phyloP scores from a whole-genome alignment of 768 basidiomycete species.

The Cantharellus anzutake region DNA sequence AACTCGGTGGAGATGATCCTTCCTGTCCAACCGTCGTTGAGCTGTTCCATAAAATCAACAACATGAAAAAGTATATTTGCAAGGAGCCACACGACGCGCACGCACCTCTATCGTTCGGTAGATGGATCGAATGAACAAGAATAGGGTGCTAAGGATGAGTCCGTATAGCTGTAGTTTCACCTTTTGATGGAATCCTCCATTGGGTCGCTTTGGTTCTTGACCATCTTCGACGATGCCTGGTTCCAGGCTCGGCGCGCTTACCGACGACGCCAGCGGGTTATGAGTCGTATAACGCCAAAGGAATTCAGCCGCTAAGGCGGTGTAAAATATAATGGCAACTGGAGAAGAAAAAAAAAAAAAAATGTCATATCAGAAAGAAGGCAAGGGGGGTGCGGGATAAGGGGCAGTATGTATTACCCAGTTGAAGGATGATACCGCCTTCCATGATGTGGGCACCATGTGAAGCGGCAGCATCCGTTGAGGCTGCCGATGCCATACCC shows the following conservation, averaged over 20 bases:
- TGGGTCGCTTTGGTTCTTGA: not conserved
- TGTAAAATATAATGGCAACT: conserved; percentile 10
- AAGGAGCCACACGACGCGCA: not conserved
- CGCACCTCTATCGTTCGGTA: conserved; percentile 8
- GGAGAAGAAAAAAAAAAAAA: not conserved
- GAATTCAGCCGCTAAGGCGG: conserved; percentile 27
- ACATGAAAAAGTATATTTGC: no score
- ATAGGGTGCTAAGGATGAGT: conserved; percentile 16
- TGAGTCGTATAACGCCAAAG: not conserved
- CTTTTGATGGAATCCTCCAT: not conserved
- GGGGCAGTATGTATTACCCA: conserved; percentile 16
- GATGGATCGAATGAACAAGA: conserved; percentile 28
- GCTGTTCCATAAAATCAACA: conserved; percentile 1
- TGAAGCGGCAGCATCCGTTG: conserved; percentile 10
- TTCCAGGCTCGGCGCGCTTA: no score
- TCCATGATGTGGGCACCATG: not conserved
- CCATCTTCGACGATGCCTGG: no score
- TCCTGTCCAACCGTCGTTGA: conserved; percentile 32
- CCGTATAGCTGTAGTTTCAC: conserved; percentile 13
- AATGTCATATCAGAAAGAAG: no score
- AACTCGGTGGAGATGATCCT: conserved; percentile 28
- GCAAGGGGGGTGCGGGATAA: conserved; percentile 11
- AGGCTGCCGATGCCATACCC: conserved; percentile 38
- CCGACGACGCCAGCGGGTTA: not conserved
- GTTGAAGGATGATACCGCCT: conserved; percentile 39